A percentile compares a stretch with the other conserved stretches of the same genome.
phyloP scores from a whole-genome alignment of 1,139 yeast species.

The Lodderomyces theae region DNA sequence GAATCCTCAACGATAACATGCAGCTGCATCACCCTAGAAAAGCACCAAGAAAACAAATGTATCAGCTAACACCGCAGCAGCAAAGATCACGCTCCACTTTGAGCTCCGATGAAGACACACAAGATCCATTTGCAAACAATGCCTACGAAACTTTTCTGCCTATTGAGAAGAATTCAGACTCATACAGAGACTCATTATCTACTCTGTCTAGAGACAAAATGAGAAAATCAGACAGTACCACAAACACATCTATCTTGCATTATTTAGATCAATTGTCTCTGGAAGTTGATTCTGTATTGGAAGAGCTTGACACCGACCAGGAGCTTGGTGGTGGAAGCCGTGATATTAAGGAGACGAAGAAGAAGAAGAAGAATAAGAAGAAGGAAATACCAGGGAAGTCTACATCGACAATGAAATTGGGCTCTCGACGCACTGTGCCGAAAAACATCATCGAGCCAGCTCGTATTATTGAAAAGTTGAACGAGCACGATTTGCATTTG shows the following conservation, averaged over 20 bases:
- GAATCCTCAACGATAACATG: not conserved
- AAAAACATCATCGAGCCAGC: conserved; percentile 6
- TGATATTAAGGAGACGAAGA: no score
- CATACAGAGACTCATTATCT: not conserved
- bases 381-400: not conserved
- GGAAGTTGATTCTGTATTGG: conserved; percentile 22
- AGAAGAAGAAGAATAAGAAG: no score
- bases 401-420: not conserved
- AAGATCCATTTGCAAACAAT: not conserved
- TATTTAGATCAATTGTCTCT: conserved; percentile 31
- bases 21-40: not conserved
- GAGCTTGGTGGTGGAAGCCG: no score
- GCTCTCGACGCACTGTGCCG: conserved; percentile 8
- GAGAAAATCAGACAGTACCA: conserved; percentile 18
- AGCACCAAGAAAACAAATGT: not conserved
- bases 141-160: not conserved
- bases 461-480: conserved; percentile 8
- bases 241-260: conserved; percentile 28
- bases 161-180: not conserved
- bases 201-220: not conserved
- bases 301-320: conserved; percentile 1
- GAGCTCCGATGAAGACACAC: not conserved
- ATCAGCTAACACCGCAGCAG: not conserved
- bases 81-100: not conserved
- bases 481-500: conserved; percentile 1